Evolutionary conservation across 2,329 filamentous ascomycete species (phyloP).

Genomic region (Arthrobotrys pseudoclavata): DNA sequence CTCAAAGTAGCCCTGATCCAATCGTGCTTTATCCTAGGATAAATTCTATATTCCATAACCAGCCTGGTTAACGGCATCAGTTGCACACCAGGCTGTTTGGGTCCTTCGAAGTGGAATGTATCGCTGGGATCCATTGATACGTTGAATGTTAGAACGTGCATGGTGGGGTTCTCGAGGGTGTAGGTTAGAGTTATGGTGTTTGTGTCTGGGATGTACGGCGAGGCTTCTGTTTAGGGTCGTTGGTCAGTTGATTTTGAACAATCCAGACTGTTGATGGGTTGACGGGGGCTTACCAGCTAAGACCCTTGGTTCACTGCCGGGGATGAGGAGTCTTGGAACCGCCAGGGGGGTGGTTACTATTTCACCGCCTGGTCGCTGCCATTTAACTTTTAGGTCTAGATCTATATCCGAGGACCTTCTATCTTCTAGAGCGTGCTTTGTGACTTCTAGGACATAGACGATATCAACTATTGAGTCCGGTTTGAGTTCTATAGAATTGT

Average conservation of each 20-base stretch:
- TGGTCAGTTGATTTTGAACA: background rate
- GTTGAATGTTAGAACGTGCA: conserved; percentile 94
- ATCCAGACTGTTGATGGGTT: conserved; percentile 61
- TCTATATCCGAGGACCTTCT: conserved; percentile 81
- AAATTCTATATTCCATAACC: conserved; percentile 78
- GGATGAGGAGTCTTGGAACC: conserved; percentile 83
- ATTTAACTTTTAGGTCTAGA: conserved; percentile 80
- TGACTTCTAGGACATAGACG: conserved; percentile 79
- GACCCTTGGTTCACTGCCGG: conserved; percentile 87
- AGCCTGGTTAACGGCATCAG: conserved; percentile 85
- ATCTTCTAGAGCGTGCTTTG: conserved; percentile 85
- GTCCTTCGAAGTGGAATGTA: conserved; percentile 90
- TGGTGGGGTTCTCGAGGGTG: conserved; percentile 92
- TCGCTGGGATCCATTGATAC: conserved; percentile 92
- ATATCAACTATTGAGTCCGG: conserved; percentile 69
- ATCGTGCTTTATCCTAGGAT: conserved; percentile 73
- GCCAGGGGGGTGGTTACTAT: conserved; percentile 76
- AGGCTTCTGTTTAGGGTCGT: conserved; percentile 35
- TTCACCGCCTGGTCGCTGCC: conserved; percentile 72
- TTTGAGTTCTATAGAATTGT: conserved; percentile 48
- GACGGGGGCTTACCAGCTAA: conserved; percentile 70
- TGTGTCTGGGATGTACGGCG: conserved; percentile 44
- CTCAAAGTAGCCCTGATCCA: conserved; percentile 82
- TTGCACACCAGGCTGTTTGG: conserved; percentile 84
- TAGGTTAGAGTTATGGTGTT: conserved; percentile 69